Conservation (phyloP, 768 basidiomycete species). For the Auricularia sp. region DNA sequence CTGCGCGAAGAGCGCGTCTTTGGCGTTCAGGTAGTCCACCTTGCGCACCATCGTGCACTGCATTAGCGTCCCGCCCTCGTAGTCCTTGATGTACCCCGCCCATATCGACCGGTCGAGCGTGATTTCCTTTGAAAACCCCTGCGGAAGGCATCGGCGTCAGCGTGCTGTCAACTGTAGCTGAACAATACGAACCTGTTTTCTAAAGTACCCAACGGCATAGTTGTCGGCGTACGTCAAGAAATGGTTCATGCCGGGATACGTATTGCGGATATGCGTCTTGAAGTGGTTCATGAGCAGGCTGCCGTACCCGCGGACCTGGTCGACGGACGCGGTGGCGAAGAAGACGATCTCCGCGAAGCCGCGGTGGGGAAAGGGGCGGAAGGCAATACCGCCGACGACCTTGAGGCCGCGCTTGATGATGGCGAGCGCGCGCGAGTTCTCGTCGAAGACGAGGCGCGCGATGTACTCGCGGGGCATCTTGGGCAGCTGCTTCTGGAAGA, state of each 20-base stretch:
- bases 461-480: slow-evolving; percentile 99
- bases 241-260: slow-evolving; percentile 82
- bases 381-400: slow-evolving; percentile 96
- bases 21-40: slow-evolving; percentile 79
- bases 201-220: slow-evolving; percentile 97
- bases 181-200: slow-evolving; percentile 54
- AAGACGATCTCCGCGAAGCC: slow-evolving; percentile 98
- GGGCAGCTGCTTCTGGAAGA: slow-evolving; percentile 94
- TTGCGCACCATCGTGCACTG: slow-evolving; percentile 93
- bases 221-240: slow-evolving; percentile 99
- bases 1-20: slow-evolving; percentile 64
- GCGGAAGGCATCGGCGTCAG: background rate
- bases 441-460: slow-evolving; percentile 86
- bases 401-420: slow-evolving; percentile 92
- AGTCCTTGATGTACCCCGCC: slow-evolving; percentile 99
- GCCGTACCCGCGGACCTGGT: slow-evolving; percentile 97
- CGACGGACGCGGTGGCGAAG: slow-evolving; percentile 91
- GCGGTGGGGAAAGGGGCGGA: slow-evolving; percentile 88
- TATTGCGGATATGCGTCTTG: slow-evolving; percentile 80
- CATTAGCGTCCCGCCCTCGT: slow-evolving; percentile 99
- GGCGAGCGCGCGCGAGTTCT: slow-evolving; percentile 84
- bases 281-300: slow-evolving; percentile 98
- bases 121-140: slow-evolving; percentile 94
- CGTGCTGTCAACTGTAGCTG: background rate
- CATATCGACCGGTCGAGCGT: slow-evolving; percentile 81